phyloP scores from a whole-genome alignment of 495 filamentous ascomycete genomes.

The Annulohypoxylon maeteangense region DNA sequence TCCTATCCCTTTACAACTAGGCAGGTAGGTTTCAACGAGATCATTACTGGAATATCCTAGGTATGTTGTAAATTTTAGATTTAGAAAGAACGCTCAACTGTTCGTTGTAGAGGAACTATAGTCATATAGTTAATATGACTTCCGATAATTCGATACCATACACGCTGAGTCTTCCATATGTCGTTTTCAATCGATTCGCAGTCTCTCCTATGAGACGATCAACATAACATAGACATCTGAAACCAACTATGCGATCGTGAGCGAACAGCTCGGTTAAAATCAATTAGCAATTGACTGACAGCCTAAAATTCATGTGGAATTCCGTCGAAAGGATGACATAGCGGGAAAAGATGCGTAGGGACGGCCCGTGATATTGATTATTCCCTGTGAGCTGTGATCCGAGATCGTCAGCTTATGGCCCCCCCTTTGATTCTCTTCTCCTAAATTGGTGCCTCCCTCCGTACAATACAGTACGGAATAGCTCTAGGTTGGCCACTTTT shows the following conservation, averaged over 20 bases:
- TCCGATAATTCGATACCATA: neutral
- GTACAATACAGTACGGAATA: neutral
- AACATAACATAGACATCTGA: neutral
- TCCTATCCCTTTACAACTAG: neutral
- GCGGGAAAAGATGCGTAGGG: neutral
- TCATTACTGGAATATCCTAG: neutral
- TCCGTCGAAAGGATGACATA: neutral
- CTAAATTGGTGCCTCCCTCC: slow-evolving; percentile 3
- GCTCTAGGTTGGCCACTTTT: neutral
- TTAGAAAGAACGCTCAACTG: neutral
- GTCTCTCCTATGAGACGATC: neutral
- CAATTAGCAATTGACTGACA: too few relatives aligned
- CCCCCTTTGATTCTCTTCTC: neutral
- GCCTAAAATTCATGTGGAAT: neutral
- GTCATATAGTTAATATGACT: neutral
- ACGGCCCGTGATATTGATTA: neutral
- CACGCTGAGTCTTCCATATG: neutral
- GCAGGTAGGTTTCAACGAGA: too few relatives aligned
- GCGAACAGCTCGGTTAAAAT: neutral
- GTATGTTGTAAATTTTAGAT: neutral
- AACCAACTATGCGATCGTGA: neutral
- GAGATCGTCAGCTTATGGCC: slow-evolving; percentile 13
- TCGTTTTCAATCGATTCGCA: neutral
- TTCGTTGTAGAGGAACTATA: neutral
- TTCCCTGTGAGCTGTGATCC: neutral